Base-by-base conservation (phyloP, 148 eudicot species). In the Tetragonia tetragonoides region DNA sequence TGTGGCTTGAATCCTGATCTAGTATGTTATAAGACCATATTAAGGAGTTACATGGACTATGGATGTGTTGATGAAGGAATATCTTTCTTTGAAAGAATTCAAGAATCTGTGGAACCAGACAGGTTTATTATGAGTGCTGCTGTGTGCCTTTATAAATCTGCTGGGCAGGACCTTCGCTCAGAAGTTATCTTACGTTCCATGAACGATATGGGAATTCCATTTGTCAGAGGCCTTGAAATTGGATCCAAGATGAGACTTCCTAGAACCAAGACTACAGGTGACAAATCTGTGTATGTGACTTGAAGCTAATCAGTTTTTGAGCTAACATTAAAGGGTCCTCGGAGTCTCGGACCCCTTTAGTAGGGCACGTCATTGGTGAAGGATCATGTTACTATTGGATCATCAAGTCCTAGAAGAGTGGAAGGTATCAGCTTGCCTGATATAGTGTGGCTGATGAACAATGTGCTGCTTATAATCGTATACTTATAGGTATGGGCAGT, bases 51-150 rank as follows among this genome's bases (percentile, higher is more conserved):
- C 83, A 24, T 89, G 80, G 89, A 89, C 66, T 79, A 77, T 68
- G 89, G 88, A 75, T 69, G n/a, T 68, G 86, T 87, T 39, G 86
- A 81, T 72, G 77, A 86, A 79, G 95, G 97, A 70, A 89, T 93
- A 28, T 68, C 81, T 39, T 81, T 90, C 77, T 89, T 85, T 68
- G 90, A 88, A 84, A 87, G 85, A 62, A 83, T 88, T 37, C 73
- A 80, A 66, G 82, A 68, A 20, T 63, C 56, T 15, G 75, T 82
- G 4, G 81, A 76, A 78, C 75, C 82, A 12, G 95, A 93, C 81
- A 80, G 89, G 81, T 93, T 87, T 79, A 78, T 86, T 14, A 81
- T 88, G 89, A 93, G 95, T 83, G 93, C 87, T 54, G 97, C 90
- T 40, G 92, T 88, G 75, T 89, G 87, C 65, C 73, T 93, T 21